Evolutionary conservation across 352 stramenopile genomes (phyloP), one percentile per base, ranked within the genome.

Genomic region (Pythium plurisporium): DNA sequence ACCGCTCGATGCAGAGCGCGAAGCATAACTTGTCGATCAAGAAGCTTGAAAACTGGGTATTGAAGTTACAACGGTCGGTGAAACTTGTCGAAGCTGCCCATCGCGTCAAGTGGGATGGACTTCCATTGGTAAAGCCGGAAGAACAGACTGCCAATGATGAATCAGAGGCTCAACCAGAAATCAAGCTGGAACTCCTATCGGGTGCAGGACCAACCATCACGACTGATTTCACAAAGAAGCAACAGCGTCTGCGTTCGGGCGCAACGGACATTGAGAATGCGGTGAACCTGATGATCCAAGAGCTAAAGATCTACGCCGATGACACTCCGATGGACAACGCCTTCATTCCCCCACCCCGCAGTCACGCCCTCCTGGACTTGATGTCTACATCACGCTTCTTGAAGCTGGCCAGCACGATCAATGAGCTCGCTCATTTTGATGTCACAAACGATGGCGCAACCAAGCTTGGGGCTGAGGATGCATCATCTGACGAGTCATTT

Each of bases 21-120:
- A 89, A 89, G 72, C 75, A 89, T 67, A 87, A 85, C 20, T 64
- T 89, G 41, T 79, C 77, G 1, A 82, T 89, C 52, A 86, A 81
- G 73, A 89, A 89, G 50, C 70, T 91, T 15, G 83, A 91, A 43
- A 68, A 62, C 9, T 94, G 84, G 84, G 67, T 90, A 37, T 63
- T 78, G 8, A 84, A 78, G 34, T 46, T 94, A 15, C 73, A 89
- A 59, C 73, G 79, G 45, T 87, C 84, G 26, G 73, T 86, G 6
- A 91, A 91, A 59, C 72, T 92, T 20, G 66, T 94, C 5, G 84
- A 94, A 54, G 80, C 80, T 0, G 82, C 84, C 3, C 79, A 89
- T 27, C 79, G 82, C 25, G 76, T 94, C 22, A 65, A 90, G 40
- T 94, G 84, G 84, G 59, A 72, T 5, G 67, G 59, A 1, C 43